Evolutionary conservation across 768 basidiomycete genomes (phyloP), one percentile per base, ranked within the genome.

Genomic region (Tricholoma sp.): DNA sequence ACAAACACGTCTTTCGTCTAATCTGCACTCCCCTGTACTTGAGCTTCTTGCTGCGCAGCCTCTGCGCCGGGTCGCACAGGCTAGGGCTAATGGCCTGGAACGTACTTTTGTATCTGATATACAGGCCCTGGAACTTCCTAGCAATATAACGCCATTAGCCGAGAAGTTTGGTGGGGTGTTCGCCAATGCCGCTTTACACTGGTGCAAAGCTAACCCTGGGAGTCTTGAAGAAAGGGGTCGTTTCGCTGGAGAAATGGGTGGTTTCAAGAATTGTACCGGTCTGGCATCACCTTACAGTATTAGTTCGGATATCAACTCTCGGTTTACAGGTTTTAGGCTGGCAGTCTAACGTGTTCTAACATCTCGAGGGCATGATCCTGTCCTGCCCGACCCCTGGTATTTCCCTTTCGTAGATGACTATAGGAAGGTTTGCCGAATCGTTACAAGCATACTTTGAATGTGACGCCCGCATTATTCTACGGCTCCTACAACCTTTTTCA

Each of bases 171-270:
- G 92, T 64, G 84, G 83, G 0, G 86, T 88, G 1, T 94, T 94
- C 73, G 86, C 84, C 54, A 91, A 88, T 60, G 89, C 93, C 0
- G 77, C 81, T 4, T 66, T 94, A 59, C 93, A 95, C 64, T 95
- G 91, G 91, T 94, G 91, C 71, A 93, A 89, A 68, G 72, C 73
- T 5, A 76, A 87, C 62, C 93, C 92, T 0, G 68, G 64, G 2
- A 83, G 69, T 87, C 7, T 72, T 94, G 54, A 90, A 83, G 63
- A 78, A 76, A 1, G 87, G 88, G 91, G 91, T 2, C 75, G 86
- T 24, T 81, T 93, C 49, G 83, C 84, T 0, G 84, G 78, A 19
- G 92, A 94, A 67, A 85, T 91, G 79, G 87, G 91, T 11, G 88
- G 87, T 0, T 86, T 83, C 61, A 80, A 81, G 72, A 92, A 91